Evolutionary conservation across 768 basidiomycete genomes (phyloP), one percentile per base, ranked within the genome.

Genomic region (Boletus rubescentipes): DNA sequence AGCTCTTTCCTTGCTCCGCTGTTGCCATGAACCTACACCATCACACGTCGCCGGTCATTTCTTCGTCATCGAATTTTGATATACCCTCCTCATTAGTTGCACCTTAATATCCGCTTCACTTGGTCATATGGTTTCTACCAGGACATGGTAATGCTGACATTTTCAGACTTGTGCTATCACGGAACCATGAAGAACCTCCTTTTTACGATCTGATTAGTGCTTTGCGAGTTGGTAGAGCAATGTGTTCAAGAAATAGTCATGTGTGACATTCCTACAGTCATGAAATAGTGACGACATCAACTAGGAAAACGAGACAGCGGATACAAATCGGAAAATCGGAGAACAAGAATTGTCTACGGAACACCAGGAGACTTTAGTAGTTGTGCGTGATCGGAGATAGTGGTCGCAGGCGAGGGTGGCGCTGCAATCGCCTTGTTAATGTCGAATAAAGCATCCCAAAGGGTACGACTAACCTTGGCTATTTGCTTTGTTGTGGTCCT

Each of bases 51-150:
- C 67, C 73, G 57, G 64, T 72, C 71, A 53, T 71, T 72, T 67
- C 66, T 69, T 67, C 64, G 38, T 38, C 67, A 67, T 73, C 66
- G 69, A 72, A 60, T 66, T 61, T 60, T 68, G 67, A 61, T 72
- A 73, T 71, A 71, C 71, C 71, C 60, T 36, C 55, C 59, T 62
- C 61, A 65, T 55, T 71, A 71, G 64, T 56, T 39, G 58, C 71
- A 66, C 63, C 59, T 65, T 71, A 72, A 71, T 71, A 70, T 71
- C 63, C 69, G 59, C 54, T 69, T 71, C 61, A 58, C 60, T 63
- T 62, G 69, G 57, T 59, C 67, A 67, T 71, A 67, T 61, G 70
- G 54, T 61, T 55, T 59, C 66, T 69, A 54, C 61, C 62, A 59
- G 61, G 62, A 65, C 48, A 60, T 55, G 58, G 57, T 67, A 58